A percentile compares a stretch with the other conserved stretches of the same genome.
phyloP scores from a whole-genome alignment of 768 basidiomycete genomes.

The Tylopilus sp. region DNA sequence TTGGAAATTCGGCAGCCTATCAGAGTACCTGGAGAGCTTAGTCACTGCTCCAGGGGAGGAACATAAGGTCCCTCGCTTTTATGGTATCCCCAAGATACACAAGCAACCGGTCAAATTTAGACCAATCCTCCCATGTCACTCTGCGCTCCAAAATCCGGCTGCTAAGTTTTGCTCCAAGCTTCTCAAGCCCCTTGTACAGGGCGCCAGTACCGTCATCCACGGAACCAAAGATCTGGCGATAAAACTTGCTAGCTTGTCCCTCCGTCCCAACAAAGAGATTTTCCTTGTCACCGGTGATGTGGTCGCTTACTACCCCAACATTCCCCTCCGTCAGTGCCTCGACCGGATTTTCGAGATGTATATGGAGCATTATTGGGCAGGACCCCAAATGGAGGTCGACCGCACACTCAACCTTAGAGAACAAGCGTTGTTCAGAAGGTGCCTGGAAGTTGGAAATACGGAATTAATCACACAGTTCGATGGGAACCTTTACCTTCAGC shows the following conservation, averaged over 20 bases:
- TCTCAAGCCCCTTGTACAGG: conserved; percentile 7
- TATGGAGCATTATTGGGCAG: neutral
- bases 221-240: conserved; percentile 12
- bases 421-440: neutral
- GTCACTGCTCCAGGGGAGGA: neutral
- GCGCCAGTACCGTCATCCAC: conserved; percentile 3
- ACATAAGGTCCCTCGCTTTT: conserved; percentile 1
- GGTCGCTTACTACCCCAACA: no score
- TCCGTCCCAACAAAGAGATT: accelerated
- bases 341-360: neutral
- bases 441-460: no score
- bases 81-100: conserved; percentile 15
- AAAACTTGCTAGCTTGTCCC: neutral
- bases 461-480: neutral
- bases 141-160: neutral
- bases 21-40: neutral
- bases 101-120: conserved; percentile 2
- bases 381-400: no score
- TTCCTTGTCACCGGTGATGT: conserved; percentile 8
- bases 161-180: neutral
- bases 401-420: no score
- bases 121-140: neutral
- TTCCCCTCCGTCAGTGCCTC: no score
- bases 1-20: neutral
- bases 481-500: no score